Evolutionary conservation across 768 basidiomycete species (phyloP), one percentile per base, ranked within the genome.

Genomic region (Mycena crocata): DNA sequence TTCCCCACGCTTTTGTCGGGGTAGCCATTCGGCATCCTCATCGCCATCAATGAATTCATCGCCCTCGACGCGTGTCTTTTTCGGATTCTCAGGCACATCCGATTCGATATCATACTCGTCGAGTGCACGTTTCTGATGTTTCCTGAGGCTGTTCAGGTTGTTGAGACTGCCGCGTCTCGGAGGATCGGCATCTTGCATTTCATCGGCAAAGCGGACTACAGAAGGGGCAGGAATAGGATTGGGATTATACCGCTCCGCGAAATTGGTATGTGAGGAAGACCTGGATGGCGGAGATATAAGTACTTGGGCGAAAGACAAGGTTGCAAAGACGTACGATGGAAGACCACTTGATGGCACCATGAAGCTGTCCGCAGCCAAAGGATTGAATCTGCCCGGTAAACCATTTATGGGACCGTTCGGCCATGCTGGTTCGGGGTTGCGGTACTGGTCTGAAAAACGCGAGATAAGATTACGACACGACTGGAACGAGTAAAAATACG

Each of bases 31-130:
- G 28, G 80, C 78, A 65, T 85, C 84, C 70, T 85, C 85, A 46
- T 85, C 84, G 15, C 80, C 84, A 68, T 85, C 83, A 62, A 82
- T 81, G 56, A 81, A 74, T 24, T 84, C 83, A 48, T 85, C 83
- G 39, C 77, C 82, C 50, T 86, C 86, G n/a, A 86, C 77, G 62
- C 86, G 84, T 60, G 83, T 81, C 75, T 86, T 87, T 78, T 89
- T 90, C 23, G 79, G 70, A 66, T 79, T 78, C 65, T 82, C 81
- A 50, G 71, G 71, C 55, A 84, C 82, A 67, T 77, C 76, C 31
- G 81, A 83, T 45, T 83, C 83, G 57, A 82, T 82, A 40, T 84
- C 83, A 17, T 78, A 71, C 66, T 76, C 74, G 62, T 83, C 82
- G 31, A 80, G 77, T 13, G 77, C 78, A 63, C 85, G 84, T 76